Conservation (phyloP, 345 rosid species). For the Raphanus sativus region DNA sequence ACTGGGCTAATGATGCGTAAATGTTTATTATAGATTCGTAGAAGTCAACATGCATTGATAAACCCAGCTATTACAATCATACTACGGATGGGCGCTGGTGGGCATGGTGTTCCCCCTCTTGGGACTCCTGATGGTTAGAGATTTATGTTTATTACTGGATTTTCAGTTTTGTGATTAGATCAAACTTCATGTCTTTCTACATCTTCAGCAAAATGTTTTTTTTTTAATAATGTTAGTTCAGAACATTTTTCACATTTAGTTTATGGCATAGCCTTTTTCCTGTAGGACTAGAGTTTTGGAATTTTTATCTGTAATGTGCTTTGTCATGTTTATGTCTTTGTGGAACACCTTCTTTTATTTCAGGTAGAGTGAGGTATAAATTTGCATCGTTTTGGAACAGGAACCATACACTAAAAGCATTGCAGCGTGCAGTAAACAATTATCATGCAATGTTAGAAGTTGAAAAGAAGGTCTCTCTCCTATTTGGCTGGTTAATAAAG, state of each 20-base stretch:
- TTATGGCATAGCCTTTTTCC: slow-evolving; percentile 7
- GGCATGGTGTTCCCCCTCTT: slow-evolving; percentile 99
- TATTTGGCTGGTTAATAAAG: neutral
- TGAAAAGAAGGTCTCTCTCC: slow-evolving; percentile 76
- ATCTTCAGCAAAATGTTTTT: neutral
- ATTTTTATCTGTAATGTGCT: slow-evolving; percentile 13
- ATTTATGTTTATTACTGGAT: slow-evolving; percentile 15
- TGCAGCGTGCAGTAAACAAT: slow-evolving; percentile 72
- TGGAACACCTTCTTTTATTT: slow-evolving; percentile 38
- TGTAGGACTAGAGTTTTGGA: slow-evolving; percentile 16
- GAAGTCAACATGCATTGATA: slow-evolving; percentile 96
- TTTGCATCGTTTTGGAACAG: slow-evolving; percentile 99
- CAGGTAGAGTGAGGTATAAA: slow-evolving; percentile 99
- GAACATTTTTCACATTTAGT: neutral
- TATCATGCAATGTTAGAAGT: slow-evolving; percentile 73
- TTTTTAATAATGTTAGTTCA: neutral
- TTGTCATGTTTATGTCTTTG: slow-evolving; percentile 35
- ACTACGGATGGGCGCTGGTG: slow-evolving; percentile 98
- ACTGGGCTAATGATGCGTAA: neutral
- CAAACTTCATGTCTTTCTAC: neutral
- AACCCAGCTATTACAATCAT: slow-evolving; percentile 94
- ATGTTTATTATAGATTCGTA: slow-evolving; percentile 59
- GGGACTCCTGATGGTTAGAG: slow-evolving; percentile 96
- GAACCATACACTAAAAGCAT: slow-evolving; percentile 80
- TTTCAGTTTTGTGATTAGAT: neutral